phyloP scores from a whole-genome alignment of 169 alveolate species.

The Miamiensis avidus region DNA sequence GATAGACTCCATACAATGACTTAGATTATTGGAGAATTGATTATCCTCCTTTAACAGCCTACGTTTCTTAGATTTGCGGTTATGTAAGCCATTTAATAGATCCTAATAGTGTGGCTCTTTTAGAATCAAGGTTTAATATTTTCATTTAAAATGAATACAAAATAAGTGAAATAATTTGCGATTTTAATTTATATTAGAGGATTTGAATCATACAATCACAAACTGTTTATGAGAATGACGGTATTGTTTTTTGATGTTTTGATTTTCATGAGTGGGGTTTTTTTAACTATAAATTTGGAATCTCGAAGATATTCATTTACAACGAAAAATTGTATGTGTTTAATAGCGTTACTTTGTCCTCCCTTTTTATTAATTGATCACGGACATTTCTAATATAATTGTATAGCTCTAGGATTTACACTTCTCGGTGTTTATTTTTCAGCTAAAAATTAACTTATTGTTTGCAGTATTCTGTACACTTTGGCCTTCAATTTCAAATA shows the following conservation, averaged over 20 bases:
- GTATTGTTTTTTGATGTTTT: conserved; percentile 85
- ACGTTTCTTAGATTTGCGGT: conserved; percentile 78
- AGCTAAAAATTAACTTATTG: conserved; percentile 37
- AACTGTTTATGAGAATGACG: conserved; percentile 85
- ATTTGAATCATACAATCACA: conserved; percentile 68
- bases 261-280: conserved; percentile 69
- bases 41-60: conserved; percentile 93
- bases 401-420: conserved; percentile 87
- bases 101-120: conserved; percentile 34
- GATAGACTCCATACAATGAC: conserved; percentile 67
- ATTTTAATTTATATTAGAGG: conserved; percentile 80
- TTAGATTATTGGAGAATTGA: conserved; percentile 89
- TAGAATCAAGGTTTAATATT: not conserved
- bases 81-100: conserved; percentile 46
- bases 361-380: conserved; percentile 87
- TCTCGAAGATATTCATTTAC: conserved; percentile 30
- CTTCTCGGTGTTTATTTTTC: conserved; percentile 76
- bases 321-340: conserved; percentile 28
- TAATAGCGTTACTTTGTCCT: conserved; percentile 63
- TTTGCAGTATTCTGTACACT: conserved; percentile 66
- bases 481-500: conserved; percentile 86
- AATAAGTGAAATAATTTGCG: conserved; percentile 59
- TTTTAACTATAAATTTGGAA: conserved; percentile 18
- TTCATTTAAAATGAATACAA: not conserved
- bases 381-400: conserved; percentile 91